Conservation (phyloP, 805 yeast genomes). For the Sugiyamaella smithiae region DNA sequence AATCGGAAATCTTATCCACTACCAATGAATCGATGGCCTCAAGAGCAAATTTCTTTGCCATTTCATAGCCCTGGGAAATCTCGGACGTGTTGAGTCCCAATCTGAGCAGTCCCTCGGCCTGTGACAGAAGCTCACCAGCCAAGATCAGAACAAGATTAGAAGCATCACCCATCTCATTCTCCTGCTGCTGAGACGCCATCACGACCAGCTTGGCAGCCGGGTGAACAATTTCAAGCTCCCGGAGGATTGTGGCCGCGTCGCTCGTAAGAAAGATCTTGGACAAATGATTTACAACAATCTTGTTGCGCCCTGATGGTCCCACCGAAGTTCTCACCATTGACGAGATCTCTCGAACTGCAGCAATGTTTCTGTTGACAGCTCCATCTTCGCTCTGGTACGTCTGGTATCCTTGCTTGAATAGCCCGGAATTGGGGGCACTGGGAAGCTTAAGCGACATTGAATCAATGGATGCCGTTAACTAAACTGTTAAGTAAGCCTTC, state of each 20-base stretch:
- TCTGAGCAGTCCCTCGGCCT: constrained; percentile 79
- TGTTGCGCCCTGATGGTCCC: constrained; percentile 97
- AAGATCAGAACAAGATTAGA: constrained; percentile 87
- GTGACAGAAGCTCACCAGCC: constrained; percentile 87
- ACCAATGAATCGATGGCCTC: constrained; percentile 55
- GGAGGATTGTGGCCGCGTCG: constrained; percentile 97
- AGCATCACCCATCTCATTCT: constrained; percentile 95
- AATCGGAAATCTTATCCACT: constrained; percentile 59
- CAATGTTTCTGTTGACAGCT: constrained; percentile 86
- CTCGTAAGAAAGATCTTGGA: constrained; percentile 87
- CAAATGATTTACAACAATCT: constrained; percentile 85
- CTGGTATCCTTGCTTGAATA: constrained; percentile 94
- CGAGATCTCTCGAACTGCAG: constrained; percentile 91
- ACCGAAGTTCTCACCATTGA: constrained; percentile 89
- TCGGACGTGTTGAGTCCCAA: constrained; percentile 90
- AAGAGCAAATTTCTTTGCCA: constrained; percentile 76
- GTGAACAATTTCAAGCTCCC: constrained; percentile 90
- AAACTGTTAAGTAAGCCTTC: no score
- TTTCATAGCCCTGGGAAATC: constrained; percentile 85
- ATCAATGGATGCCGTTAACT: not conserved
- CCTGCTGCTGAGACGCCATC: constrained; percentile 97
- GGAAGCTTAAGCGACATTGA: constrained; percentile 87
- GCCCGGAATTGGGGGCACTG: constrained; percentile 86
- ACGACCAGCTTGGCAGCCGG: constrained; percentile 95
- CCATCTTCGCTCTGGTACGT: constrained; percentile 88